These are phyloP conservation scores for Phytophthora macrochlamydospora DNA, from an alignment of 352 stramenopile genomes.

Conservation along the genomic window DNA sequence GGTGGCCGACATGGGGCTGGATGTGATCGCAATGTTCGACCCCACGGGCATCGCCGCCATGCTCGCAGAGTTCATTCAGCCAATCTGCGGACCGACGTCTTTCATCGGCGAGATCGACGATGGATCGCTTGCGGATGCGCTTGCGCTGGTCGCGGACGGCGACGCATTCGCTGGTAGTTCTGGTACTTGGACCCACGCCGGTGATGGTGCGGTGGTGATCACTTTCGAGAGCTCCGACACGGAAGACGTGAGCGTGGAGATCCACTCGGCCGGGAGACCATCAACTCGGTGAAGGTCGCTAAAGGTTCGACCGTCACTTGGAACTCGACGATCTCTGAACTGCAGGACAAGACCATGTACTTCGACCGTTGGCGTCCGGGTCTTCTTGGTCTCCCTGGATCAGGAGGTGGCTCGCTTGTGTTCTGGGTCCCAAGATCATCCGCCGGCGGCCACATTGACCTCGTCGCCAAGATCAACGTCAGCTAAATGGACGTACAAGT, in stretches of 20 bases:
- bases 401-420: slow-evolving; percentile 46
- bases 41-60: slow-evolving; percentile 53
- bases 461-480: slow-evolving; percentile 50
- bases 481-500: slow-evolving; percentile 28
- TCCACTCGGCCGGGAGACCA: slow-evolving; percentile 43
- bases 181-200: slow-evolving; percentile 42
- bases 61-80: slow-evolving; percentile 56
- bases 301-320: slow-evolving; percentile 38
- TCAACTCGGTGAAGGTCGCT: slow-evolving; percentile 42
- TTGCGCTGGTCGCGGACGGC: slow-evolving; percentile 42
- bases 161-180: slow-evolving; percentile 44
- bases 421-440: slow-evolving; percentile 45
- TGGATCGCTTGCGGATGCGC: slow-evolving; percentile 32
- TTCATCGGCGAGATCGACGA: slow-evolving; percentile 62
- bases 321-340: slow-evolving; percentile 34
- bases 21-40: slow-evolving; percentile 59
- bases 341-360: slow-evolving; percentile 62
- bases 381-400: slow-evolving; percentile 44
- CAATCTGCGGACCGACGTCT: slow-evolving; percentile 53
- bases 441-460: slow-evolving; percentile 37
- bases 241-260: slow-evolving; percentile 46
- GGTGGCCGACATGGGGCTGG: slow-evolving; percentile 48
- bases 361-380: slow-evolving; percentile 56
- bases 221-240: slow-evolving; percentile 46
- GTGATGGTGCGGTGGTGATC: slow-evolving; percentile 37